Evolutionary conservation across 176 grass and related monocot species (phyloP), one percentile per base, ranked within the genome.

Genomic region (Hordeum vulgare): DNA sequence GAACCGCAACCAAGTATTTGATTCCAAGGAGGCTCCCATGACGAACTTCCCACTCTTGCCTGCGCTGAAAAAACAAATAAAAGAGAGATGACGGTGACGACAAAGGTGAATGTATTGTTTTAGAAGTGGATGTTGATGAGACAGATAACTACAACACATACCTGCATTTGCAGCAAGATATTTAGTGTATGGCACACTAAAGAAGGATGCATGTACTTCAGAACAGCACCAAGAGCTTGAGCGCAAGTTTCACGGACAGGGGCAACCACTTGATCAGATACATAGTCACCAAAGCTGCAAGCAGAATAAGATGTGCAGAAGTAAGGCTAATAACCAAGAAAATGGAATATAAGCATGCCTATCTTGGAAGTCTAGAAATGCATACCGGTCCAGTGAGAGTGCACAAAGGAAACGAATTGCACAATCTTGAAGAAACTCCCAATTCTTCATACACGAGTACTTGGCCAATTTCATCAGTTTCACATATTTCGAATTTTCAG

Each of bases 11-110:
- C 65, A 99, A 90, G 80, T 99, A 99, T 59, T 99, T 99, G 67
- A 99, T 99, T 60, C 96, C 96, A 66, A 99, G 93, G 71, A 99
- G 96, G 77, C 93, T 94, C 76, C 96, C 96, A 87, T 99, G 96
- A 84, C 96, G 93, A 86, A 94, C 85, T 92, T 99, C 96, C 96
- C 96, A 99, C 80, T 99, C 96, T 90, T 99, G 96, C 85, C 96
- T 99, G 86, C 63, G 87, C 96, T 99, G 96, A 86, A 93, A 91
- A 66, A 93, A 91, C 66, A 87, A 88, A 94, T n/a, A 86, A 85
- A 27, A 85, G 31, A 84, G 8, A 64, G 72, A 77, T 51, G 51
- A 23, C 31, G 56, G 61, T 77, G 39, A 80, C 17, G 35, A 78
- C 80, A 67, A 82, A 77, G 67, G 53, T 61, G 44, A 83, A 61